A percentile compares a stretch with the other conserved stretches of the same genome.
phyloP scores from a whole-genome alignment of 2,329 filamentous ascomycete genomes.

The Aspergillus viridinutans region DNA sequence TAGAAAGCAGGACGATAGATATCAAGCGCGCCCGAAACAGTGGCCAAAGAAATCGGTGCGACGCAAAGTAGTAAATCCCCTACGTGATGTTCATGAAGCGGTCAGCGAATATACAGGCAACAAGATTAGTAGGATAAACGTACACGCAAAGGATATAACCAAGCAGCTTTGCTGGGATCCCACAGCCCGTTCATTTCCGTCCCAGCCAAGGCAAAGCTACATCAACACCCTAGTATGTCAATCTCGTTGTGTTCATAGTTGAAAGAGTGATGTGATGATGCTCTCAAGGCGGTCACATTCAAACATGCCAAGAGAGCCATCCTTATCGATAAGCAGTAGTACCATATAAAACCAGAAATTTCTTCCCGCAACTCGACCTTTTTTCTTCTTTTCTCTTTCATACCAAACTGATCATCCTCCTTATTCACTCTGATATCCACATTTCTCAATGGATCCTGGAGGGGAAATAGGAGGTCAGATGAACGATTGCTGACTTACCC shows the following conservation, averaged over 20 bases:
- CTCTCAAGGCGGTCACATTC: background rate
- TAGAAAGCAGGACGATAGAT: constrained; percentile 75
- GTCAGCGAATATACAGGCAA: constrained; percentile 2
- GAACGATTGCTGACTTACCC: constrained; percentile 42
- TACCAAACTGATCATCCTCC: constrained; percentile 41
- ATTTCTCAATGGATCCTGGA: constrained; percentile 38
- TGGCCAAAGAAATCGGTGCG: constrained; percentile 75
- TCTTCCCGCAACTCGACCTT: constrained; percentile 14
- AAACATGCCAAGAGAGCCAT: constrained; percentile 10
- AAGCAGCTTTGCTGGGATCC: constrained; percentile 35
- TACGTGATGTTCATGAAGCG: constrained; percentile 24
- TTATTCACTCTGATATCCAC: constrained; percentile 46
- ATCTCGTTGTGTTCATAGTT: background rate
- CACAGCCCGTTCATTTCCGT: constrained; percentile 16
- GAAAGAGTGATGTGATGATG: constrained; percentile 1
- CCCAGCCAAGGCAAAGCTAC: background rate
- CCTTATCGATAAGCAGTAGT: constrained; percentile 36
- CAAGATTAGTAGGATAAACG: constrained; percentile 10
- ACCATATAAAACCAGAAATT: constrained; percentile 21
- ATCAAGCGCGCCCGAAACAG: constrained; percentile 73
- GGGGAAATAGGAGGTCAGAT: constrained; percentile 48
- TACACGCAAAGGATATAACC: constrained; percentile 48
- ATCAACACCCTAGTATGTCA: background rate
- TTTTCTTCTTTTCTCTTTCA: constrained; percentile 33
- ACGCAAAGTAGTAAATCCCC: constrained; percentile 77